phyloP scores from a whole-genome alignment of 106 monocot species.

The Dioscorea alata region DNA sequence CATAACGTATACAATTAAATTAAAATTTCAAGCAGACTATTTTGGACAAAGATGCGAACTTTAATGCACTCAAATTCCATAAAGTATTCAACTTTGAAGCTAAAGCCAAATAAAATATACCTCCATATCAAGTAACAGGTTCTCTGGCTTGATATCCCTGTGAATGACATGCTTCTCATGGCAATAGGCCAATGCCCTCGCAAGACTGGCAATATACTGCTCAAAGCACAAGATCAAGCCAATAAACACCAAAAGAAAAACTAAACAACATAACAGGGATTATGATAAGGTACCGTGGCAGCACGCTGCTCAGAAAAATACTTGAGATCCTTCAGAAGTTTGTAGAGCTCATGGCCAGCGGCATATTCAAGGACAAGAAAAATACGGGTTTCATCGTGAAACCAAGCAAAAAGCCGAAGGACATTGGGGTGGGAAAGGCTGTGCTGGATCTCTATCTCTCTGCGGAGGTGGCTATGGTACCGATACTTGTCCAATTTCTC shows the following conservation, averaged over 20 bases:
- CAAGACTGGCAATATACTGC: conserved; percentile 84
- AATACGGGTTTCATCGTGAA: conserved; percentile 73
- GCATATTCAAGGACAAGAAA: conserved; percentile 87
- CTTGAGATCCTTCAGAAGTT: conserved; percentile 48
- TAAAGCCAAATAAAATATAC: conserved; percentile 17
- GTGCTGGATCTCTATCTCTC: conserved; percentile 91
- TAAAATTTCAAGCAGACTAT: too few relatives aligned
- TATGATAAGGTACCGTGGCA: conserved; percentile 51
- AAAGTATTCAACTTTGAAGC: background rate
- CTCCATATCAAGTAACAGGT: conserved; percentile 77
- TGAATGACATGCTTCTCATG: conserved; percentile 95
- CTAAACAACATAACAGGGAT: background rate
- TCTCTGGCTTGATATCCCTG: conserved; percentile 98
- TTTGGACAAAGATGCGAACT: too few relatives aligned
- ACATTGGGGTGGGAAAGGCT: conserved; percentile 72
- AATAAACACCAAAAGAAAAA: background rate
- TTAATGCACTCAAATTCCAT: background rate
- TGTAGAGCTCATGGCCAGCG: conserved; percentile 74
- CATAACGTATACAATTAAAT: too few relatives aligned
- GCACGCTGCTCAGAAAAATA: conserved; percentile 68
- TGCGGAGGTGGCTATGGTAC: conserved; percentile 55
- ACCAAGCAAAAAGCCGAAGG: conserved; percentile 79
- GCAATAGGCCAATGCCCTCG: conserved; percentile 68
- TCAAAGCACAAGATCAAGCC: conserved; percentile 5
- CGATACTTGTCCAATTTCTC: conserved; percentile 86